Evolutionary conservation across 805 yeast species (phyloP).

Genomic region (Priceomyces carsonii): DNA sequence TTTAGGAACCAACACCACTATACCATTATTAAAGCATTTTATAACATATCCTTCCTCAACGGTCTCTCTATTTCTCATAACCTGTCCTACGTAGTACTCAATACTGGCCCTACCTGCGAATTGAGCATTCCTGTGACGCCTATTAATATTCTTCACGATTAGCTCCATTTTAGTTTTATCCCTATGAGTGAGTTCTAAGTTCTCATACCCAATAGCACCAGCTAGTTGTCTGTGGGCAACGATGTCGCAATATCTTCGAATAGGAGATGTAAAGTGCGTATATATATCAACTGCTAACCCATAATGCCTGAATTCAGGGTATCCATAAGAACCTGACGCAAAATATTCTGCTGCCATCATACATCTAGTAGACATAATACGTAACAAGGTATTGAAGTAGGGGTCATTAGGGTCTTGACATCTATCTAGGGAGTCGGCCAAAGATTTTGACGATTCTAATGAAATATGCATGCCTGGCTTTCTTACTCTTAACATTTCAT

Average conservation of each 20-base stretch:
- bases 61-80: constrained; percentile 80
- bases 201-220: constrained; percentile 95
- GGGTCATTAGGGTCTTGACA: constrained; percentile 83
- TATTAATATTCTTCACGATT: constrained; percentile 85
- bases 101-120: constrained; percentile 98
- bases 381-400: constrained; percentile 86
- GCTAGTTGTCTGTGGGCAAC: constrained; percentile 97
- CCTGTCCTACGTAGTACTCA: constrained; percentile 98
- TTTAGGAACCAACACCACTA: constrained; percentile 91
- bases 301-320: constrained; percentile 91
- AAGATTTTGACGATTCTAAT: constrained; percentile 81
- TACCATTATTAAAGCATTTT: constrained; percentile 90
- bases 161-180: constrained; percentile 89
- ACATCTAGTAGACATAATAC: constrained; percentile 97
- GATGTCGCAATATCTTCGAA: constrained; percentile 96
- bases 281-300: constrained; percentile 97
- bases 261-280: constrained; percentile 98
- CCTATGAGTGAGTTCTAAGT: constrained; percentile 75
- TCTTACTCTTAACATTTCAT: constrained; percentile 82
- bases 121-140: constrained; percentile 95
- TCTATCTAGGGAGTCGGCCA: constrained; percentile 91
- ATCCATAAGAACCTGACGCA: constrained; percentile 85
- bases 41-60: constrained; percentile 88
- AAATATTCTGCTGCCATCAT: constrained; percentile 99
- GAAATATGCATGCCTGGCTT: constrained; percentile 71